phyloP scores from a whole-genome alignment of 2,329 filamentous ascomycete genomes.

The Purpureocillium takamizusanense region DNA sequence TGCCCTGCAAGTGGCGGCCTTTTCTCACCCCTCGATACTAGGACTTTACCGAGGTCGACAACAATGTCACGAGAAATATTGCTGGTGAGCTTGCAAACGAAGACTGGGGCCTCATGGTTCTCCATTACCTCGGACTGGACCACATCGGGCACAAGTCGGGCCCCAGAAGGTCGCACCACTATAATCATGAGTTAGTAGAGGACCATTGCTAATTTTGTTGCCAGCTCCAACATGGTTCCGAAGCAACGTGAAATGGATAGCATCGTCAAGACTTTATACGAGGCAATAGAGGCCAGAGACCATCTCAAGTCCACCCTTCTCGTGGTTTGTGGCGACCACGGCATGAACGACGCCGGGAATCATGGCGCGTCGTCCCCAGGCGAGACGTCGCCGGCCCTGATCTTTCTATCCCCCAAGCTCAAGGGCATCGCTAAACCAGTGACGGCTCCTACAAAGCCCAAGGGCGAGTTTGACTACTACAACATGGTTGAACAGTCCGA shows the following conservation, averaged over 20 bases:
- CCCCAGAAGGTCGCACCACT: conserved; percentile 55
- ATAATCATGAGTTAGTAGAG: not conserved
- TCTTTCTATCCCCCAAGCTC: conserved; percentile 85
- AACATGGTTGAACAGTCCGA: conserved; percentile 85
- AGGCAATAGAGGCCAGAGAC: conserved; percentile 58
- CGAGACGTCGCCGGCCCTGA: conserved; percentile 85
- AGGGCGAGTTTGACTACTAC: conserved; percentile 76
- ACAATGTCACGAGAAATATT: conserved; percentile 91
- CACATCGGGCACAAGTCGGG: conserved; percentile 97
- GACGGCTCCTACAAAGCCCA: conserved; percentile 46
- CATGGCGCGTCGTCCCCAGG: conserved; percentile 90
- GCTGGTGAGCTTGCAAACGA: conserved; percentile 61
- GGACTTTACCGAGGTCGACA: conserved; percentile 97
- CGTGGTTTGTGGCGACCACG: conserved; percentile 86
- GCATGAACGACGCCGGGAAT: conserved; percentile 99
- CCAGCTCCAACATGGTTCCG: conserved; percentile 77
- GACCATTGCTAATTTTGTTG: conserved; percentile 3
- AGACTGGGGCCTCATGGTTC: conserved; percentile 89
- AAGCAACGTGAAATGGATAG: conserved; percentile 93
- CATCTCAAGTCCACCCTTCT: conserved; percentile 74
- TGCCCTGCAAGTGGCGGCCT: conserved; percentile 1
- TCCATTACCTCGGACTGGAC: conserved; percentile 93
- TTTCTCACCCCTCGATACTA: conserved; percentile 23
- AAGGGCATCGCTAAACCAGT: conserved; percentile 38
- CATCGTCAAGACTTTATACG: conserved; percentile 68